Base-by-base conservation (phyloP, 129 eudicot species). In the Daucus carota region DNA sequence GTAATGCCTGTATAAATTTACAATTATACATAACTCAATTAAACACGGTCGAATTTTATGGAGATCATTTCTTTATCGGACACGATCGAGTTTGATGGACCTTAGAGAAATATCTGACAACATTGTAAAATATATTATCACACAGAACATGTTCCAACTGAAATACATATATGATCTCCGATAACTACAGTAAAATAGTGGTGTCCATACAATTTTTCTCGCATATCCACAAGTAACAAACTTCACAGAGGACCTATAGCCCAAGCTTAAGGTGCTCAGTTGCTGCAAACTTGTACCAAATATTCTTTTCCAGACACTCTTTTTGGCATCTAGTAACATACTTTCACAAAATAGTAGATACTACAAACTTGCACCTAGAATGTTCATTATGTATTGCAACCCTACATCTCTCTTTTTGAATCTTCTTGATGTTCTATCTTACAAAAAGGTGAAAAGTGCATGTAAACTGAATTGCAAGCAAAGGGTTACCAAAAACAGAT, bases 281-380 rank as follows among this genome's bases (percentile, higher is more conserved):
- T 62, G 38, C 38, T 28, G 38, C 73, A 67, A 80, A 78, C 69
- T 79, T 77, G 73, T 31, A 66, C 1, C 80, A 85, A 88, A 87
- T 86, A 84, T 83, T 83, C 90, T 83, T 80, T 77, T 43, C 73
- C 72, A 75, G 45, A 76, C 78, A 40, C 82, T 75, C 80, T 45
- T 86, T 84, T 81, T 83, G 82, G 73, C 83, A 70, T 69, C 75
- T 57, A 69, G 76, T 60, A 59, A 34, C 65, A 66, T 59, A n/a
- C n/a, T n/a, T n/a, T 16, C 26, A 47, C 26, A 54, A 45, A 78
- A 44, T 52, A 24, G 57, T 43, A 79, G 38, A 50, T n/a, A 54
- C 63, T 54, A 10, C 63, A 62, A 62, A 29, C 38, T 14, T 62
- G 38, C 17, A 82, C 74, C 78, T 69, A 63, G 20, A 77, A 50